A percentile compares a stretch with the other conserved stretches of the same genome.
These are phyloP conservation scores for Backusella westeae DNA, from an alignment of 192 early-diverging fungal genomes.

Conservation along the genomic window DNA sequence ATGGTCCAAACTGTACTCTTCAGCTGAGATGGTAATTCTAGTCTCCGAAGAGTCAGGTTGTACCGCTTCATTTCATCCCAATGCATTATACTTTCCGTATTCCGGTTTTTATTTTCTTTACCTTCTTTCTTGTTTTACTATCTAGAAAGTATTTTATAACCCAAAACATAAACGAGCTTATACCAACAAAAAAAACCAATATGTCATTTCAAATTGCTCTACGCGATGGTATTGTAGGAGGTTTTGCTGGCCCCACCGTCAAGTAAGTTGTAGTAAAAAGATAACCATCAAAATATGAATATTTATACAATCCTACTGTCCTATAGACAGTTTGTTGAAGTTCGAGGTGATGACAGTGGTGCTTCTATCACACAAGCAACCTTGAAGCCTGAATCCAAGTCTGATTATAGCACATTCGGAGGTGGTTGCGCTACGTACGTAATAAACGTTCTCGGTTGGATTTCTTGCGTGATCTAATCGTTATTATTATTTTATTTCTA, in stretches of 20 bases:
- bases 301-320: not conserved
- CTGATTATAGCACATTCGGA: constrained; percentile 20
- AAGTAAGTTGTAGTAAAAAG: constrained; percentile 22
- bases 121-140: constrained; percentile 1
- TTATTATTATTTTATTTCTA: not conserved
- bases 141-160: not conserved
- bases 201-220: constrained; percentile 30
- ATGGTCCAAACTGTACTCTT: not conserved
- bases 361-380: constrained; percentile 27
- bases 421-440: constrained; percentile 24
- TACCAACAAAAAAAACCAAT: not conserved
- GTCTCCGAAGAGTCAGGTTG: constrained; percentile 4
- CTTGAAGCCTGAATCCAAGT: constrained; percentile 18
- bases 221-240: constrained; percentile 36
- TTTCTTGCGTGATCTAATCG: not conserved
- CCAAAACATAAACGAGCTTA: not conserved
- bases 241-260: constrained; percentile 29
- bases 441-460: not conserved
- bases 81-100: constrained; percentile 3
- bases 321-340: constrained; percentile 31
- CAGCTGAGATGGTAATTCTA: constrained; percentile 7
- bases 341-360: constrained; percentile 28
- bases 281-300: not conserved
- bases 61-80: not conserved
- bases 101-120: constrained; percentile 4